Evolutionary conservation across 768 basidiomycete species (phyloP), one percentile per base, ranked within the genome.

Genomic region (Mrakia hoshinonis): DNA sequence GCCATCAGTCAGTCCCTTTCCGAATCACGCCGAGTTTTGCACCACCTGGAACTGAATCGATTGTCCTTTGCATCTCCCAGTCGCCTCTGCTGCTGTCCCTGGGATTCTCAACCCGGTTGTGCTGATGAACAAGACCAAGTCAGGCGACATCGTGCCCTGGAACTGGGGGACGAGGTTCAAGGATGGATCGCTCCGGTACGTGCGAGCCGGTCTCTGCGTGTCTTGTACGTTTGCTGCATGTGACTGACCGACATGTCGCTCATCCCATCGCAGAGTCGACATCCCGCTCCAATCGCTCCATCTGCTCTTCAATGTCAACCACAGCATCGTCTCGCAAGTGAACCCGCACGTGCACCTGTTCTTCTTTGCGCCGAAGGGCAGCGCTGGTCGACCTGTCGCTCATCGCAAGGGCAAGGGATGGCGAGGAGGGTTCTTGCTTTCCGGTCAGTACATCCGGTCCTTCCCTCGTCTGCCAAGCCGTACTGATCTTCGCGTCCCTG

Each of bases 81-180:
- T 95, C 51, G 92, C 92, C 7, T 92, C 91, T 5, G 93, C 94
- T 3, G 94, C 95, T 29, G 94, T 96, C 2, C 95, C 94, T 0
- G 92, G 95, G 0, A 95, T 97, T 75, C 79, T 97, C 51, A 94
- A 96, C 75, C 92, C 95, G 5, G 95, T 98, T 20, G 92, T 93
- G 0, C 80, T 99, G 67, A 90, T 99, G 89, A 89, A 92, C 77
- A 97, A 95, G 79, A 84, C 88, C 29, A 85, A 83, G 73, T 87
- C 88, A 73, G 93, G 91, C 0, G 85, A 83, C 49, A 81, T 93
- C 67, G 85, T 91, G 9, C 93, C 93, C 0, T 94, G 92, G 89
- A 95, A 89, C 77, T 93, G 92, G 87, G 94, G 93, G 31, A 91
- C 89, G 73, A 85, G 89, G 73, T 97, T 94, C 80, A 94, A 91